A percentile compares a stretch with the other conserved stretches of the same genome.
Evolutionary conservation across 2,329 filamentous ascomycete genomes (phyloP).

Genomic region (Colletotrichum spaethianum): DNA sequence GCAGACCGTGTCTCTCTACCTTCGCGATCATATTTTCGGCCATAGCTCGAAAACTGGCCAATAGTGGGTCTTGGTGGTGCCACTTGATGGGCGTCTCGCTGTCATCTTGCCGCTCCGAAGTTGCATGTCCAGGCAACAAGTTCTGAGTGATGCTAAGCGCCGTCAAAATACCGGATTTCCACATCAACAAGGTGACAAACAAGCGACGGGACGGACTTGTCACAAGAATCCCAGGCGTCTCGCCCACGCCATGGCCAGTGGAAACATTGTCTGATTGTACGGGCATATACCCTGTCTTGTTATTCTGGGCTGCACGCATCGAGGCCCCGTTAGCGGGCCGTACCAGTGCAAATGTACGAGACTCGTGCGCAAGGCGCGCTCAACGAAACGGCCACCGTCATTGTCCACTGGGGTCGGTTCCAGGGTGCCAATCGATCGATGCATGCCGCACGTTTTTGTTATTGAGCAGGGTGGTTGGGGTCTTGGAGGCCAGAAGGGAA

Average conservation of each 20-base stretch:
- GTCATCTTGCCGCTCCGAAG: neutral
- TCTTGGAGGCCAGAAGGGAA: neutral
- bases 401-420: slow-evolving; percentile 15
- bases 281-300: slow-evolving; percentile 6
- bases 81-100: slow-evolving; percentile 25
- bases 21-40: neutral
- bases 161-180: neutral
- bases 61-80: slow-evolving; percentile 1
- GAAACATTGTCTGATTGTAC: slow-evolving; percentile 5
- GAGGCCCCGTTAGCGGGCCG: slow-evolving; percentile 21
- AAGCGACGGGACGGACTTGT: neutral
- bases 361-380: slow-evolving; percentile 7
- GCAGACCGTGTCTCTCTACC: neutral
- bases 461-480: neutral
- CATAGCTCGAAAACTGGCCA: neutral
- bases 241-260: slow-evolving; percentile 16
- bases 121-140: neutral
- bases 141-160: slow-evolving; percentile 18
- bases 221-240: slow-evolving; percentile 22
- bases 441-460: slow-evolving; percentile 1
- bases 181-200: neutral
- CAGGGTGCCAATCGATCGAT: slow-evolving; percentile 25
- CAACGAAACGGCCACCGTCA: slow-evolving; percentile 2
- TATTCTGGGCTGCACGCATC: slow-evolving; percentile 15
- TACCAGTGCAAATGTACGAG: slow-evolving; percentile 8